Percentiles rank a stretch among this genome's conserved stretches.
phyloP scores from a whole-genome alignment of 2,329 filamentous ascomycete species.

The Epichloe sylvatica region DNA sequence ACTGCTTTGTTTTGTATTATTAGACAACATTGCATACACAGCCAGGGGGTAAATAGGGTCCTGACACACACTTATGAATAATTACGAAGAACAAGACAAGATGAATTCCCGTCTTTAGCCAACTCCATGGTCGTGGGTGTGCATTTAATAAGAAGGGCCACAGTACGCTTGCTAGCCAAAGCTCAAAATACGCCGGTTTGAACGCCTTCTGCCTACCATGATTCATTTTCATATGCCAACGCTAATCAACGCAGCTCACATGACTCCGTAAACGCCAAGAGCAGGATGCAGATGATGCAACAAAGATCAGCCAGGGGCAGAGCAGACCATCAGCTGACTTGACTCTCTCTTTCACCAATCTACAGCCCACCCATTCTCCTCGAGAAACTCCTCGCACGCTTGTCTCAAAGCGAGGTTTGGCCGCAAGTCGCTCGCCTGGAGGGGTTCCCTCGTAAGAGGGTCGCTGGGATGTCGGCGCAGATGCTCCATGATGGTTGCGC shows the following conservation, averaged over 20 bases:
- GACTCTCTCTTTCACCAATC: conserved; percentile 54
- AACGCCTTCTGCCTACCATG: not conserved
- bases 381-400: conserved; percentile 73
- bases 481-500: conserved; percentile 73
- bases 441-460: conserved; percentile 67
- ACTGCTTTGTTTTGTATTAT: not conserved
- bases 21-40: not conserved
- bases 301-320: no score
- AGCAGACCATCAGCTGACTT: no score
- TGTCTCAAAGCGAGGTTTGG: conserved; percentile 71
- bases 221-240: not conserved
- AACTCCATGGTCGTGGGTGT: no score
- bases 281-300: not conserved
- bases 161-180: not conserved
- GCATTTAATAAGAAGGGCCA: not conserved
- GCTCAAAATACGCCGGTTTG: not conserved
- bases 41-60: not conserved
- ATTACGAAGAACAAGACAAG: not conserved
- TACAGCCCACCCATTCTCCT: conserved; percentile 80
- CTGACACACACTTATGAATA: not conserved
- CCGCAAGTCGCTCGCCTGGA: conserved; percentile 55
- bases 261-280: not conserved
- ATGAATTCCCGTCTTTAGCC: no score
- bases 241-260: not conserved
- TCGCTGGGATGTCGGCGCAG: conserved; percentile 62